A percentile compares a stretch with the other conserved stretches of the same genome.
phyloP scores from a whole-genome alignment of 176 grass and related monocot species.

The Sorghum bicolor region Sorghum_bicolor_NCBIv3 NC_012878.2:58104501-58105000 shows the following conservation, averaged over 20 bases:
- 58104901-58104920: slow-evolving; percentile 93
- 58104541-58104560: not conserved
- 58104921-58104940: slow-evolving; percentile 92
- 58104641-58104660: not conserved
- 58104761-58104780: slow-evolving; percentile 75
- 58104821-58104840: not conserved
- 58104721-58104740: slow-evolving; percentile 86
- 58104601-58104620: not conserved
- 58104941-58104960: slow-evolving; percentile 95
- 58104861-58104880: not conserved
- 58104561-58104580: not conserved
- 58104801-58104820: not conserved
- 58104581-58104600: not conserved
- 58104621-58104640: not conserved
- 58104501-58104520: slow-evolving; percentile 79
- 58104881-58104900: slow-evolving; percentile 15
- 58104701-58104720: not conserved
- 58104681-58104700: not conserved
- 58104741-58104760: slow-evolving; percentile 82
- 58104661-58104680: not conserved
- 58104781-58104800: slow-evolving; percentile 96
- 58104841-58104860: not conserved
- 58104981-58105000: not conserved
- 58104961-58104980: slow-evolving; percentile 16
- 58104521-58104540: slow-evolving; percentile 76